Conservation (phyloP, 495 filamentous ascomycete species). For the Neurospora sp. region DNA sequence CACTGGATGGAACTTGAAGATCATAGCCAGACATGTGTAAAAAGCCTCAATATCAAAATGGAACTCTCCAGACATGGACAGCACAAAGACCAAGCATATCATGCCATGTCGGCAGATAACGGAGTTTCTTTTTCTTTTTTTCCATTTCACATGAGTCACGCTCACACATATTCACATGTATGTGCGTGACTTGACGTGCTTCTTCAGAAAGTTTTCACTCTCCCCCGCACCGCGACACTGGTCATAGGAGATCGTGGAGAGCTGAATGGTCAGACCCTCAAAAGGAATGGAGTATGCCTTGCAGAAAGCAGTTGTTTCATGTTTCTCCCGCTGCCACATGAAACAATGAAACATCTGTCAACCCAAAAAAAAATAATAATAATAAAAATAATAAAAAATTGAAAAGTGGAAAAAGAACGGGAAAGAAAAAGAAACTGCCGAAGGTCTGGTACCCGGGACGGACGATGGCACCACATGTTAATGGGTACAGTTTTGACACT, state of each 20-base stretch:
- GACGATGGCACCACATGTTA: not conserved
- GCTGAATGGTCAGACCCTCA: not conserved
- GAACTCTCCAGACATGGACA: not conserved
- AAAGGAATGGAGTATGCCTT: not conserved
- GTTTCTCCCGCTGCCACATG: not conserved
- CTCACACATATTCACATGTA: not conserved
- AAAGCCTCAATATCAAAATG: not conserved
- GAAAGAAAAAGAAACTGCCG: not conserved
- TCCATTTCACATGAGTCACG: not conserved
- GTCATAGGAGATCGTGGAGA: not conserved
- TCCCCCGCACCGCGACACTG: not conserved
- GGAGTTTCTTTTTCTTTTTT: not conserved
- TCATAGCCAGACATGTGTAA: not conserved
- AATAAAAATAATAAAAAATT: not conserved
- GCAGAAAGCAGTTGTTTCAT: not conserved
- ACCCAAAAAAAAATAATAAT: not conserved
- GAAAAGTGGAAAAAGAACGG: not conserved
- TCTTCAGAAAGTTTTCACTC: not conserved
- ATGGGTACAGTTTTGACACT: not conserved
- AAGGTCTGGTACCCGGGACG: not conserved
- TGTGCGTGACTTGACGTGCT: not conserved
- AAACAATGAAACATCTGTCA: not conserved
- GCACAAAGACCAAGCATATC: not conserved
- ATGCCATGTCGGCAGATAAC: not conserved
- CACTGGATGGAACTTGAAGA: not conserved